Conservation (phyloP, 2,329 filamentous ascomycete genomes). For the Fusarium metavorans region DNA sequence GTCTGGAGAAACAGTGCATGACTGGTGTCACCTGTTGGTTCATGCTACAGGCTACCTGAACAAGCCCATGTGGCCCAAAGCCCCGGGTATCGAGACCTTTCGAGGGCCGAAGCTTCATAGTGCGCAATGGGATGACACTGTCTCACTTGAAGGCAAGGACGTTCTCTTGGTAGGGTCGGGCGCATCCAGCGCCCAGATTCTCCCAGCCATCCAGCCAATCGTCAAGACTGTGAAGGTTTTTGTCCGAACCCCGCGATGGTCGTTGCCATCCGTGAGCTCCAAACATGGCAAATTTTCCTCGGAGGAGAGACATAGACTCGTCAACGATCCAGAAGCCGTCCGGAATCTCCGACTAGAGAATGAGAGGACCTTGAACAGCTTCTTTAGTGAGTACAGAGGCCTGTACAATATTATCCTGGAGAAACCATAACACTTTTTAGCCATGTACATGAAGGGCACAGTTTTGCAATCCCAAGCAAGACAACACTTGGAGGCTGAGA, state of each 20-base stretch:
- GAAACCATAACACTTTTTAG: background rate
- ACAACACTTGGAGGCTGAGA: conserved; percentile 2
- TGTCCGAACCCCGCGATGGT: conserved; percentile 17
- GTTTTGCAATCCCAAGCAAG: conserved; percentile 12
- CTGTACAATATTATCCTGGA: background rate
- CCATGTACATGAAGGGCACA: conserved; percentile 24
- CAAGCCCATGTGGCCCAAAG: conserved; percentile 11
- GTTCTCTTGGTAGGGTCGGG: conserved; percentile 16
- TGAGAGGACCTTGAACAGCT: conserved; percentile 14
- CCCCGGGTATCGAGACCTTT: conserved; percentile 4
- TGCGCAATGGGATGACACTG: background rate
- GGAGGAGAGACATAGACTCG: conserved; percentile 2
- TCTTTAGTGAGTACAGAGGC: conserved; percentile 5
- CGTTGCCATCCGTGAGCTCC: conserved; percentile 19
- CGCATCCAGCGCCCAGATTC: conserved; percentile 16
- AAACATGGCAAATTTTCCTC: background rate
- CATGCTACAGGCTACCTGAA: conserved; percentile 24
- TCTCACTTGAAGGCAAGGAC: conserved; percentile 11
- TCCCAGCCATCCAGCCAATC: conserved; percentile 5
- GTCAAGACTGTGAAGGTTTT: conserved; percentile 14
- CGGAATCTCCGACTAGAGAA: conserved; percentile 7
- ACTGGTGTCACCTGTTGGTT: conserved; percentile 15
- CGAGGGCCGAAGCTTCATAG: conserved; percentile 12
- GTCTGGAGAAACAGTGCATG: background rate
- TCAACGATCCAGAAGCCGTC: background rate